Evolutionary conservation across 2,329 filamentous ascomycete genomes (phyloP).

Genomic region (Ascochyta fabae): DNA sequence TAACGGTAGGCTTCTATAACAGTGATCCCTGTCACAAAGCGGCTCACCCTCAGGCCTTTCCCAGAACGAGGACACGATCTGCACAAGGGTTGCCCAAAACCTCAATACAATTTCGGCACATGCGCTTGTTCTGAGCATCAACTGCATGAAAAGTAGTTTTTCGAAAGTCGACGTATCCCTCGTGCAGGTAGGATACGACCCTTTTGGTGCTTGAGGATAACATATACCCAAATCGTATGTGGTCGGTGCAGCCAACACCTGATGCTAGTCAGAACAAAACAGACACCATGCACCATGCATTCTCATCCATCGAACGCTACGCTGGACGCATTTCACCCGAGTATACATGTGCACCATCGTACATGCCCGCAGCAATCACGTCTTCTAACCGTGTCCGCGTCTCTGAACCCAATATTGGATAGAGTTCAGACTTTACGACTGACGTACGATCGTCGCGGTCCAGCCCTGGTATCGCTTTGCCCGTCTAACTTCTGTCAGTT

Average conservation of each 20-base stretch:
- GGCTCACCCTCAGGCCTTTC: background rate
- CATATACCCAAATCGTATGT: background rate
- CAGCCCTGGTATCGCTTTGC: background rate
- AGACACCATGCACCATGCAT: background rate
- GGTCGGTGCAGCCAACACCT: background rate
- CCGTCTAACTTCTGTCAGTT: background rate
- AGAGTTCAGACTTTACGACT: background rate
- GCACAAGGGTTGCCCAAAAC: constrained; percentile 1
- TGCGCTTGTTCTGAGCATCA: background rate
- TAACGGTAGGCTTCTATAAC: background rate
- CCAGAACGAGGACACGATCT: constrained; percentile 4
- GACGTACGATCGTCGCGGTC: constrained; percentile 4
- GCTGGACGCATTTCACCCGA: no score
- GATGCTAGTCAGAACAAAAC: background rate
- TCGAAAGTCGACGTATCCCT: no score
- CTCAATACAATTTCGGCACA: background rate
- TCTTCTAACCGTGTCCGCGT: background rate
- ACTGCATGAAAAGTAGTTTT: background rate
- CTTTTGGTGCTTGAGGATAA: background rate
- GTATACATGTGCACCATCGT: background rate
- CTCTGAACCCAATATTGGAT: background rate
- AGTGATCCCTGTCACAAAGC: background rate
- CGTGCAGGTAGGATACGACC: no score
- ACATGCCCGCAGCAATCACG: background rate
- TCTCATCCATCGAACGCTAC: background rate